Conservation (phyloP, 1,139 yeast species). For the Scheffersomyces illinoinensis region DNA sequence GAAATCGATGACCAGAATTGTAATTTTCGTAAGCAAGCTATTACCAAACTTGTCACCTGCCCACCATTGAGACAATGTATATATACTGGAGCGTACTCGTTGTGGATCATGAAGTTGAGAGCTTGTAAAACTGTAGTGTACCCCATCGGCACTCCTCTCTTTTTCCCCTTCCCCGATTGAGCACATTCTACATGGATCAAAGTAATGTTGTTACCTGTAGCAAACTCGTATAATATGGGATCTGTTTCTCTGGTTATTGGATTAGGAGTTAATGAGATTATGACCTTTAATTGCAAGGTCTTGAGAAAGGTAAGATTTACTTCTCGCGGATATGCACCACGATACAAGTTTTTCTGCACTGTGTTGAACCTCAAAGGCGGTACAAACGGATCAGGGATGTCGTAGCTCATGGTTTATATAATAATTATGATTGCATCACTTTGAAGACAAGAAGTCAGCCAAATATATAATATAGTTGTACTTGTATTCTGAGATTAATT, state of each 20-base stretch:
- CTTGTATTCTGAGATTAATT: too few relatives aligned
- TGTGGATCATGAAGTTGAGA: slow-evolving; percentile 60
- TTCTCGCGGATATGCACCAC: slow-evolving; percentile 87
- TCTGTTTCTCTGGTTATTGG: slow-evolving; percentile 61
- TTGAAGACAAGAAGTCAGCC: neutral
- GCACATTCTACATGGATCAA: slow-evolving; percentile 69
- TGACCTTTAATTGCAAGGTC: slow-evolving; percentile 65
- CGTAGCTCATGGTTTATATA: slow-evolving; percentile 12
- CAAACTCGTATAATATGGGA: slow-evolving; percentile 51
- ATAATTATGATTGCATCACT: neutral
- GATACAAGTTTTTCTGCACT: slow-evolving; percentile 66
- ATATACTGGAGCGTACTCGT: slow-evolving; percentile 67
- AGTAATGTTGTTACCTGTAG: slow-evolving; percentile 45
- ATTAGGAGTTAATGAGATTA: slow-evolving; percentile 77
- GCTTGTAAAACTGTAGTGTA: slow-evolving; percentile 61
- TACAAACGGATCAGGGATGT: slow-evolving; percentile 47
- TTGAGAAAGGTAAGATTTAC: slow-evolving; percentile 72
- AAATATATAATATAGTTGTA: too few relatives aligned
- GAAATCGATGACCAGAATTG: slow-evolving; percentile 91
- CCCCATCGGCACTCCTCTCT: slow-evolving; percentile 77
- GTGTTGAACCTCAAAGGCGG: slow-evolving; percentile 82
- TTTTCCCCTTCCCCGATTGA: slow-evolving; percentile 70
- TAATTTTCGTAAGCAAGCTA: slow-evolving; percentile 82
- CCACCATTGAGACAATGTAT: slow-evolving; percentile 90
- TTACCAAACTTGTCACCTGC: slow-evolving; percentile 76